These are phyloP conservation scores for Diplocarpon mali DNA, from an alignment of 2,329 filamentous ascomycete genomes.

Conservation along the genomic window DNA sequence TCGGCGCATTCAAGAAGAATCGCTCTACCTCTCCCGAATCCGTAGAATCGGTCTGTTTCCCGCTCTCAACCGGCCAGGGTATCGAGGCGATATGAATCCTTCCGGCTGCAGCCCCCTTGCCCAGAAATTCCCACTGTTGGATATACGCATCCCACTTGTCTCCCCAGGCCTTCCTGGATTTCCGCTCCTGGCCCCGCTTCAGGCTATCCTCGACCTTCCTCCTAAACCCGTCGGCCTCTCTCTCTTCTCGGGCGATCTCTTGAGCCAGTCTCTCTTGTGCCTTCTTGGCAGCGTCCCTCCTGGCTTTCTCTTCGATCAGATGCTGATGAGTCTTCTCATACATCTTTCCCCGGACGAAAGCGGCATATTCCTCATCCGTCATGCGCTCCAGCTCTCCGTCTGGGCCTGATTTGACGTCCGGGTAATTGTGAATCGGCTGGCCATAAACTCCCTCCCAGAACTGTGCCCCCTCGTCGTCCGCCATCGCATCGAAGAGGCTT, in stretches of 20 bases:
- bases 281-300: constrained; percentile 44
- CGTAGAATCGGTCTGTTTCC: constrained; percentile 41
- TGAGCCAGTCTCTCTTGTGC: constrained; percentile 33
- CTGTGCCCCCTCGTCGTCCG: constrained; percentile 87
- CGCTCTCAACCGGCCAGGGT: constrained; percentile 57
- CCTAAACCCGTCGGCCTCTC: constrained; percentile 37
- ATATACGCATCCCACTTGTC: constrained; percentile 56
- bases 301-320: constrained; percentile 62
- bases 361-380: constrained; percentile 85
- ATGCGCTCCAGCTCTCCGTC: constrained; percentile 64
- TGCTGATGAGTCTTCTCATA: constrained; percentile 91
- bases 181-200: constrained; percentile 52
- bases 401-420: constrained; percentile 32
- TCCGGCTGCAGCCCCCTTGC: constrained; percentile 28
- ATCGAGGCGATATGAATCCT: constrained; percentile 35
- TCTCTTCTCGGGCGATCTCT: constrained; percentile 30
- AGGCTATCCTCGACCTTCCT: constrained; percentile 60
- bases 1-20: constrained; percentile 47
- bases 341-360: constrained; percentile 79
- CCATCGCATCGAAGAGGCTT: constrained; percentile 92
- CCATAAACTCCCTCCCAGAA: constrained; percentile 98
- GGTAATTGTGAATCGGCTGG: constrained; percentile 80
- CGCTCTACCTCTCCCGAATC: constrained; percentile 43
- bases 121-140: constrained; percentile 47
- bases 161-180: constrained; percentile 37